These are phyloP conservation scores for Vitis labrusca DNA, from an alignment of 164 flowering plant genomes.

Conservation along the genomic window DNA sequence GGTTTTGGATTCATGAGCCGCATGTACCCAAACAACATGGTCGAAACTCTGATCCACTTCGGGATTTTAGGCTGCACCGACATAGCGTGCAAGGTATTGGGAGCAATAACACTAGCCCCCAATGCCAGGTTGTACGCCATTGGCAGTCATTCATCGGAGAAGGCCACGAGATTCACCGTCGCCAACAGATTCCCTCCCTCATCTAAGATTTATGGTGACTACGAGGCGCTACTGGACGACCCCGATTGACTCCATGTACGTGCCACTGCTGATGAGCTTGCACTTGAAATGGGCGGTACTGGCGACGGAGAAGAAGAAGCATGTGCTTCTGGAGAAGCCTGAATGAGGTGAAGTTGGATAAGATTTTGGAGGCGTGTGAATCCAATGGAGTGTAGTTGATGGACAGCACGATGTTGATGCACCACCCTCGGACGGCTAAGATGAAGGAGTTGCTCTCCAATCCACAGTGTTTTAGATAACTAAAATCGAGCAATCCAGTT, in stretches of 20 bases:
- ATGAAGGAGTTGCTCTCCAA: constrained; percentile 31
- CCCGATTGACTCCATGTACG: constrained; percentile 35
- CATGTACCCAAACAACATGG: constrained; percentile 32
- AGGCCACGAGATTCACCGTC: constrained; percentile 25
- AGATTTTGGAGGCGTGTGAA: constrained; percentile 33
- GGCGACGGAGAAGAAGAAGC: too few species aligned
- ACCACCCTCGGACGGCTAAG: constrained; percentile 40
- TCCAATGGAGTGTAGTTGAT: constrained; percentile 49
- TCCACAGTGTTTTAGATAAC: constrained; percentile 21
- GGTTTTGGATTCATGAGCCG: too few species aligned
- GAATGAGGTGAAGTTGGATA: constrained; percentile 27
- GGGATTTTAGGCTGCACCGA: constrained; percentile 44
- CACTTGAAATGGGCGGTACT: too few species aligned
- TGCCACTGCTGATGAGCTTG: too few species aligned
- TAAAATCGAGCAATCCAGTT: constrained; percentile 34
- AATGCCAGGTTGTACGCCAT: constrained; percentile 10
- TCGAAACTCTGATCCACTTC: constrained; percentile 16
- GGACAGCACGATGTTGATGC: constrained; percentile 53
- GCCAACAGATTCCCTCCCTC: constrained; percentile 15
- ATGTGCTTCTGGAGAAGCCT: constrained; percentile 4
- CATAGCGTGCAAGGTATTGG: constrained; percentile 35
- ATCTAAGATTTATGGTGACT: constrained; percentile 35
- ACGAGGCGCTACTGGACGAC: constrained; percentile 34
- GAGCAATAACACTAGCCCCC: constrained; percentile 34
- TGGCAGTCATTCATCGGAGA: constrained; percentile 32